Conservation (phyloP, 768 basidiomycete genomes). For the Rhodocollybia butyracea region DNA sequence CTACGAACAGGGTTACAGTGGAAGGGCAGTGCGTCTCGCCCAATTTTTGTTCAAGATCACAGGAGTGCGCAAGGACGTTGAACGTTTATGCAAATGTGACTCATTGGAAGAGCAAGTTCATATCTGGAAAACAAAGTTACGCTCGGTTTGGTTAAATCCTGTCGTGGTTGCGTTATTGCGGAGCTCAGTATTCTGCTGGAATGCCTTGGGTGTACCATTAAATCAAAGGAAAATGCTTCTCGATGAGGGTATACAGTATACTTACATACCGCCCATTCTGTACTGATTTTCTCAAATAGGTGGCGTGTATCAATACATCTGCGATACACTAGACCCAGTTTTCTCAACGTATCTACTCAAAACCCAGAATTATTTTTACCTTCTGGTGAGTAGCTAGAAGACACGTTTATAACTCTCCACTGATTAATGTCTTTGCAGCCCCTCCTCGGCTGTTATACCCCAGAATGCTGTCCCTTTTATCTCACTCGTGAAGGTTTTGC, state of each 20-base stretch:
- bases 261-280: not conserved
- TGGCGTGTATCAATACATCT: slow-evolving; percentile 29
- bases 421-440: not conserved
- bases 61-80: slow-evolving; percentile 42
- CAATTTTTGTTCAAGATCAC: slow-evolving; percentile 43
- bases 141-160: slow-evolving; percentile 48
- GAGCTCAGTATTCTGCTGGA: slow-evolving; percentile 50
- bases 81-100: slow-evolving; percentile 38
- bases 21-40: slow-evolving; percentile 51
- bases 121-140: slow-evolving; percentile 49
- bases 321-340: slow-evolving; percentile 33
- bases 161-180: slow-evolving; percentile 41
- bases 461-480: not conserved
- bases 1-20: slow-evolving; percentile 53
- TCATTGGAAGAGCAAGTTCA: slow-evolving; percentile 43
- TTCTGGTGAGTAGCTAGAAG: not conserved
- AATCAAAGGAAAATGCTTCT: slow-evolving; percentile 50
- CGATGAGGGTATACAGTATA: slow-evolving; percentile 17
- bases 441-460: not conserved
- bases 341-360: slow-evolving; percentile 4
- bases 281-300: slow-evolving; percentile 12
- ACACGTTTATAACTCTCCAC: not conserved
- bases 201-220: slow-evolving; percentile 58
- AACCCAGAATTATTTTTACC: slow-evolving; percentile 3
- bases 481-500: not conserved